Percentiles rank a stretch among this genome's conserved stretches.
These are phyloP conservation scores for Candida argentea DNA, from an alignment of 805 yeast species.

Conservation along the genomic window DNA sequence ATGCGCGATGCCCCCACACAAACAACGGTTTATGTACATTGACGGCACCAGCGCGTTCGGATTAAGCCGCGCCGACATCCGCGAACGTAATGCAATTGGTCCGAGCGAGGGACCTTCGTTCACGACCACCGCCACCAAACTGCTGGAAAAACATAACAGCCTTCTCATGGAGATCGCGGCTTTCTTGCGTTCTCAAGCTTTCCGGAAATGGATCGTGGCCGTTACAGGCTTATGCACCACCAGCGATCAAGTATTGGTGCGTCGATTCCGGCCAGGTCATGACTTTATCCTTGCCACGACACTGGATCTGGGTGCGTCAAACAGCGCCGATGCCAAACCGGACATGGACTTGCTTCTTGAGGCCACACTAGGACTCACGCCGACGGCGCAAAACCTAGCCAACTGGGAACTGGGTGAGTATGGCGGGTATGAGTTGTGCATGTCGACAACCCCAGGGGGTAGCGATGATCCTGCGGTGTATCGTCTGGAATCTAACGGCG, in stretches of 20 bases:
- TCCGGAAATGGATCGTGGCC: slow-evolving; percentile 56
- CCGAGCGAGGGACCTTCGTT: slow-evolving; percentile 53
- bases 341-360: slow-evolving; percentile 46
- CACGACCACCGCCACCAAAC: slow-evolving; percentile 5
- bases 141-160: slow-evolving; percentile 16
- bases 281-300: slow-evolving; percentile 85
- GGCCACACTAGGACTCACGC: slow-evolving; percentile 75
- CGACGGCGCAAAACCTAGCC: slow-evolving; percentile 38
- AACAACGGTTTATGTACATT: slow-evolving; percentile 75
- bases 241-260: slow-evolving; percentile 57
- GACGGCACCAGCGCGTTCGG: slow-evolving; percentile 46
- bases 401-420: slow-evolving; percentile 85
- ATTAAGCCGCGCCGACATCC: slow-evolving; percentile 24
- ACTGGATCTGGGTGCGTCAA: slow-evolving; percentile 27
- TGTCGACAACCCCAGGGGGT: slow-evolving; percentile 49
- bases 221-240: slow-evolving; percentile 55
- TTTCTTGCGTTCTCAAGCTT: slow-evolving; percentile 51
- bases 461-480: slow-evolving; percentile 84
- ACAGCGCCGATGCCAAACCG: slow-evolving; percentile 24
- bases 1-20: slow-evolving; percentile 87
- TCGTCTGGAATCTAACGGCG: slow-evolving; percentile 41
- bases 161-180: slow-evolving; percentile 44
- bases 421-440: slow-evolving; percentile 92
- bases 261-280: slow-evolving; percentile 91
- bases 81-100: slow-evolving; percentile 20